Evolutionary conservation across 345 rosid genomes (phyloP).

Genomic region (Murraya koenigii): DNA sequence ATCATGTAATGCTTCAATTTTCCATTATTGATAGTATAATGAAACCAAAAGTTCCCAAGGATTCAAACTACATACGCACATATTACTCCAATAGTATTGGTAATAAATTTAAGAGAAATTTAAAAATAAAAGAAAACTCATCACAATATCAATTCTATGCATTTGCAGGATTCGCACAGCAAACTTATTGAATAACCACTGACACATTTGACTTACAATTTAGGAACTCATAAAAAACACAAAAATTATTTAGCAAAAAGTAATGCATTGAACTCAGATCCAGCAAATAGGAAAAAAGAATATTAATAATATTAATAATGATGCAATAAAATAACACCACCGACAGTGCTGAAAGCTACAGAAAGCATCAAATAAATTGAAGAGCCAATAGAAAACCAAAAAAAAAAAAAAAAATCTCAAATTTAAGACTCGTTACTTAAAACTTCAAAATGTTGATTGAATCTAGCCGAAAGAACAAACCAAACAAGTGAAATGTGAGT

Average conservation of each 20-base stretch:
- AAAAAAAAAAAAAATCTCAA: not conserved
- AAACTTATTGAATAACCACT: not conserved
- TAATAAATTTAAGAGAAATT: not conserved
- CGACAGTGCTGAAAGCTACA: not conserved
- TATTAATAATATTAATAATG: not conserved
- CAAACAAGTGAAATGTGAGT: not conserved
- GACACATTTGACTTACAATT: not conserved
- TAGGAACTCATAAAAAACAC: not conserved
- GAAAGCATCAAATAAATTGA: not conserved
- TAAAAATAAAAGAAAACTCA: not conserved
- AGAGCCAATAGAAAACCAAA: not conserved
- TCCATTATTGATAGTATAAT: not conserved
- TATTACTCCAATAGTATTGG: too few species aligned
- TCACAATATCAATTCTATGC: not conserved
- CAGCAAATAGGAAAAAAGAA: not conserved
- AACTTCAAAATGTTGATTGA: not conserved
- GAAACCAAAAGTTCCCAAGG: not conserved
- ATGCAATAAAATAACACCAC: not conserved
- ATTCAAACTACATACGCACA: not conserved
- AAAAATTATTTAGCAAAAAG: not conserved
- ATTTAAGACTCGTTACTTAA: not conserved
- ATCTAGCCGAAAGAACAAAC: not conserved
- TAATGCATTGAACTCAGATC: constrained; percentile 15
- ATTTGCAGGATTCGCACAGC: not conserved
- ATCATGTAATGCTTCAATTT: not conserved